A percentile compares a stretch with the other conserved stretches of the same genome.
Evolutionary conservation across 371 early-diverging fungal genomes (phyloP).

Genomic region (Batkoa obscura): DNA sequence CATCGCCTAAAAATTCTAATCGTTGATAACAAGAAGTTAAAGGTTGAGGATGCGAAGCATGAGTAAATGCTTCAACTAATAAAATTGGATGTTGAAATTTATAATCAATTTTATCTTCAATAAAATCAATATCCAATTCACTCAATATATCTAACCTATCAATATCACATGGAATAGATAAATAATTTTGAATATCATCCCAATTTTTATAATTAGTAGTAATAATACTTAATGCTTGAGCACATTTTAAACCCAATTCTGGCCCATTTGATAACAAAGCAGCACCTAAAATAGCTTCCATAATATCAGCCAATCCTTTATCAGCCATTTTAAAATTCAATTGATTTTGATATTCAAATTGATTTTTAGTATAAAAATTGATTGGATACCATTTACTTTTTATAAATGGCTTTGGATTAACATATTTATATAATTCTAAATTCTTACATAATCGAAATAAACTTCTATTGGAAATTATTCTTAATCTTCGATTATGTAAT

Average conservation of each 20-base stretch:
- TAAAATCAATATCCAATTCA: conserved; percentile 1
- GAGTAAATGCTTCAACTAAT: conserved; percentile 69
- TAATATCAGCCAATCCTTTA: conserved; percentile 73
- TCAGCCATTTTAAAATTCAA: conserved; percentile 36
- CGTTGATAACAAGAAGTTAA: conserved; percentile 64
- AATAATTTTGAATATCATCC: not conserved
- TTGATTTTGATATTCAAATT: conserved; percentile 7
- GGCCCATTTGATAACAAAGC: conserved; percentile 37
- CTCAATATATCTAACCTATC: not conserved
- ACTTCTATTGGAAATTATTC: conserved; percentile 58
- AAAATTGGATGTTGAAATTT: conserved; percentile 39
- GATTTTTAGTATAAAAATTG: conserved; percentile 15
- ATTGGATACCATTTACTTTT: conserved; percentile 41
- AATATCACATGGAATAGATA: not conserved
- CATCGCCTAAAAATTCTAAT: conserved; percentile 89
- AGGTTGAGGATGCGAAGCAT: conserved; percentile 42
- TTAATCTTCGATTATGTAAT: conserved; percentile 44
- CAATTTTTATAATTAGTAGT: conserved; percentile 23
- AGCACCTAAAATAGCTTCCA: conserved; percentile 80
- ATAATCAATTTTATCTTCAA: conserved; percentile 43
- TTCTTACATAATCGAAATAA: conserved; percentile 34
- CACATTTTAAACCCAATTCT: conserved; percentile 34
- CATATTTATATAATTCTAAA: conserved; percentile 31
- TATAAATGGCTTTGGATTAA: conserved; percentile 37
- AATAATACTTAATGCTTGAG: conserved; percentile 30